These are phyloP conservation scores for Pleurotus sapidus DNA, from an alignment of 768 basidiomycete species.

Conservation along the genomic window DNA sequence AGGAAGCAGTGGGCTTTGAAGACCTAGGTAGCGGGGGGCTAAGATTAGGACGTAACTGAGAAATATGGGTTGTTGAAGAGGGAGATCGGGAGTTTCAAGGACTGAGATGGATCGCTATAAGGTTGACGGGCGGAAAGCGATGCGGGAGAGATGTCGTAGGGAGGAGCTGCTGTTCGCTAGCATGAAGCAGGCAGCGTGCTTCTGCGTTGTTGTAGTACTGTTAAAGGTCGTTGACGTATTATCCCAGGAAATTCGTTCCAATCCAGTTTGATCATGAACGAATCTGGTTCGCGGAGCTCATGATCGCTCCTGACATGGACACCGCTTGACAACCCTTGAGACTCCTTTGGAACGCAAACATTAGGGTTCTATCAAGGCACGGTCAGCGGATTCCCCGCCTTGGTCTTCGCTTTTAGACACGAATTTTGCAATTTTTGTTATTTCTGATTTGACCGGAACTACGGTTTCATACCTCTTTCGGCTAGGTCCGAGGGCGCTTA, in stretches of 20 bases:
- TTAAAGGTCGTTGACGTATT: constrained; percentile 41
- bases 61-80: constrained; percentile 24
- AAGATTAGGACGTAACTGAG: constrained; percentile 19
- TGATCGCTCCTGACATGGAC: constrained; percentile 22
- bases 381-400: constrained; percentile 32
- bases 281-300: constrained; percentile 40
- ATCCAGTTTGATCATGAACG: constrained; percentile 38
- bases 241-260: constrained; percentile 38
- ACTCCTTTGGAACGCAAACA: constrained; percentile 35
- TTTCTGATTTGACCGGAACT: constrained; percentile 45
- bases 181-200: constrained; percentile 22
- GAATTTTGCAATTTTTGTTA: constrained; percentile 38
- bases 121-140: constrained; percentile 39
- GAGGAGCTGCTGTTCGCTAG: constrained; percentile 29
- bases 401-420: constrained; percentile 36
- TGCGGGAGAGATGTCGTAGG: constrained; percentile 8
- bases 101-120: constrained; percentile 39
- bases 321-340: constrained; percentile 43
- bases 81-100: constrained; percentile 38
- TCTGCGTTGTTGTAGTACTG: constrained; percentile 36
- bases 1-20: constrained; percentile 10
- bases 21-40: constrained; percentile 10
- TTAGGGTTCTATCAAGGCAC: constrained; percentile 33
- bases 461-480: constrained; percentile 41
- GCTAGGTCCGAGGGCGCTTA: constrained; percentile 37